A percentile compares a stretch with the other conserved stretches of the same genome.
These are phyloP conservation scores for Ophiostoma montium DNA, from an alignment of 2,329 filamentous ascomycete species.

Conservation along the genomic window DNA sequence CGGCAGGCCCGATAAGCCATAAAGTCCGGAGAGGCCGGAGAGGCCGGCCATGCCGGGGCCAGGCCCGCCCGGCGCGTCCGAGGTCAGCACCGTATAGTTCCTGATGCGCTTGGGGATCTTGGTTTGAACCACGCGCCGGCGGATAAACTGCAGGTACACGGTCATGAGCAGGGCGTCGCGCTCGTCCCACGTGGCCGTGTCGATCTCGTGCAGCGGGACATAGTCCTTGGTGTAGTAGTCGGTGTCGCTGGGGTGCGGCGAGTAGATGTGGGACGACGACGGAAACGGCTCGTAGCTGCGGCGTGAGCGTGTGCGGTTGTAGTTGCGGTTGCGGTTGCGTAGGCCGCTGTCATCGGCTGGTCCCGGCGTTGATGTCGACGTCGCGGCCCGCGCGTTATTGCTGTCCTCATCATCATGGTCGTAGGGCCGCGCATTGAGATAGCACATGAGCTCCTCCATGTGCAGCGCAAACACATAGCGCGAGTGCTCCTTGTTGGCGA, in stretches of 20 bases:
- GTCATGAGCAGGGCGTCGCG: conserved; percentile 36
- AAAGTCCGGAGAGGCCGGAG: too few relatives aligned
- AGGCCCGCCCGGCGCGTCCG: neutral
- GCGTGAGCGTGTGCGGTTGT: neutral
- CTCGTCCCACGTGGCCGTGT: conserved; percentile 30
- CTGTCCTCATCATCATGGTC: conserved; percentile 12
- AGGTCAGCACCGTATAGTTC: neutral
- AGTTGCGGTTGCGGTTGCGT: neutral
- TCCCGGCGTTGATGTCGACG: too few relatives aligned
- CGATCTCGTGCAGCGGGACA: conserved; percentile 29
- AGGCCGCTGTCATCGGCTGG: too few relatives aligned
- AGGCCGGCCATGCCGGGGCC: too few relatives aligned
- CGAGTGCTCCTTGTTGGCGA: conserved; percentile 23
- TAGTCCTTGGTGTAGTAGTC: conserved; percentile 2
- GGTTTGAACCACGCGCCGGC: conserved; percentile 21
- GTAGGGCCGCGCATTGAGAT: conserved; percentile 28
- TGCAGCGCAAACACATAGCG: conserved; percentile 33
- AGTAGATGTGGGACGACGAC: neutral
- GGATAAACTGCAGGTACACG: conserved; percentile 35
- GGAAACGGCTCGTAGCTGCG: conserved; percentile 7
- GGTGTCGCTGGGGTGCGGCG: conserved; percentile 6
- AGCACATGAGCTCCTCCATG: conserved; percentile 31
- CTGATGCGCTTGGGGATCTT: conserved; percentile 13
- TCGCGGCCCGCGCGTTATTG: too few relatives aligned
- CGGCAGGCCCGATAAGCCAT: too few relatives aligned